A percentile compares a stretch with the other conserved stretches of the same genome.
phyloP scores from a whole-genome alignment of 148 eudicot species.

The Cornus controversa region DNA sequence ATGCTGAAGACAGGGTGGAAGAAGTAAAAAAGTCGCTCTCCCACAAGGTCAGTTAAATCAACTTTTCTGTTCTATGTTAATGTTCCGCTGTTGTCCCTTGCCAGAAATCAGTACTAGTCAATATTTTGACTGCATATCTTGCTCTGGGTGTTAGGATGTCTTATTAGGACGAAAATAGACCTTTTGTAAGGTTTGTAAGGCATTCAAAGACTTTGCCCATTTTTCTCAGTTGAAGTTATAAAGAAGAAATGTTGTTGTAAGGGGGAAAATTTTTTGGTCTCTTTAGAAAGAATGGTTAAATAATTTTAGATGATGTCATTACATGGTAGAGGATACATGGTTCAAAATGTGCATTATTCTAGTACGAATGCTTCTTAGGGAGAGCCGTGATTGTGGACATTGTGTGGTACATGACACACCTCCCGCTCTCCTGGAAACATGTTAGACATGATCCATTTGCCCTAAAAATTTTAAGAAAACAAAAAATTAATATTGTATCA shows the following conservation, averaged over 20 bases:
- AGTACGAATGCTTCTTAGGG: no score
- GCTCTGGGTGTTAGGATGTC: not conserved
- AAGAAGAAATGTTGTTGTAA: not conserved
- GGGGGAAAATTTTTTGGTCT: not conserved
- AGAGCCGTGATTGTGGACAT: no score
- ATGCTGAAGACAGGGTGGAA: slow-evolving; percentile 73
- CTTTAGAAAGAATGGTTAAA: not conserved
- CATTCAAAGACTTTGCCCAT: not conserved
- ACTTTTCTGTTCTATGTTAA: slow-evolving; percentile 13
- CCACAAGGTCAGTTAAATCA: slow-evolving; percentile 66
- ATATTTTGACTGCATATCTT: not conserved
- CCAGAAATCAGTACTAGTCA: not conserved
- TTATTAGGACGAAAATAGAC: not conserved
- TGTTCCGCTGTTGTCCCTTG: not conserved
- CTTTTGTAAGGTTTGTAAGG: no score
- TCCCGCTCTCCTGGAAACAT: no score
- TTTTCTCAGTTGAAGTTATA: not conserved
- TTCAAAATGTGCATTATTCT: not conserved
- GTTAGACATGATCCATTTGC: no score
- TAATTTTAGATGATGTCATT: not conserved
- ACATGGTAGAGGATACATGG: not conserved
- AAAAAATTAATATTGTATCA: no score
- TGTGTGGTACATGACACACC: no score
- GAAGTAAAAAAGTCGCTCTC: slow-evolving; percentile 76
- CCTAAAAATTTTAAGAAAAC: no score